A percentile compares a stretch with the other conserved stretches of the same genome.
These are phyloP conservation scores for Chlorella vulgaris DNA, from an alignment of 139 green algal species.

Conservation along the genomic window DNA sequence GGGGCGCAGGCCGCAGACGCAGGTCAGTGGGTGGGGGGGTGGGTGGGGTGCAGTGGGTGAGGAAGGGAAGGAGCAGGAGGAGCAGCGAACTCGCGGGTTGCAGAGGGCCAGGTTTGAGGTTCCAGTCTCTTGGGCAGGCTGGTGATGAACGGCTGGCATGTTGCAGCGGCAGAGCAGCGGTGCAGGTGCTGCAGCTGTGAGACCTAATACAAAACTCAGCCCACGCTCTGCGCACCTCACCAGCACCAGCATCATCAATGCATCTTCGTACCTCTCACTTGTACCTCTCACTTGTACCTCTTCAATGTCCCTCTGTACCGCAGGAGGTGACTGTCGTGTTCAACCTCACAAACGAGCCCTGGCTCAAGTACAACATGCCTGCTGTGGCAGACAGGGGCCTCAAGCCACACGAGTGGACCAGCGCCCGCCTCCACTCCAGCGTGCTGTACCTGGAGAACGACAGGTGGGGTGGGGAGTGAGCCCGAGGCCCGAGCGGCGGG, in stretches of 20 bases:
- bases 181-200: too few relatives aligned
- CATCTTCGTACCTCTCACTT: too few relatives aligned
- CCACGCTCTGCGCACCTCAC: too few relatives aligned
- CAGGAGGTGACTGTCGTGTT: conserved; percentile 93
- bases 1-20: conserved; percentile 30
- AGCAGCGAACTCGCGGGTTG: background rate
- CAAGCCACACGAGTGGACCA: conserved; percentile 87
- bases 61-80: background rate
- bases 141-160: too few relatives aligned
- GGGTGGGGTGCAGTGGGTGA: background rate
- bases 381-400: conserved; percentile 90
- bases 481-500: too few relatives aligned
- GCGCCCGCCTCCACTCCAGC: conserved; percentile 77
- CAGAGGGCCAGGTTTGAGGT: too few relatives aligned
- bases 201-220: too few relatives aligned
- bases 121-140: too few relatives aligned
- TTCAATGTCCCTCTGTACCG: background rate
- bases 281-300: background rate
- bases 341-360: conserved; percentile 96
- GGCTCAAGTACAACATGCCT: conserved; percentile 93
- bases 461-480: conserved; percentile 49
- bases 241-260: too few relatives aligned
- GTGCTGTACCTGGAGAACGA: conserved; percentile 88
- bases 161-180: too few relatives aligned
- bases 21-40: conserved; percentile 2